Evolutionary conservation across 768 basidiomycete species (phyloP).

Genomic region (Lenzites betulinus): DNA sequence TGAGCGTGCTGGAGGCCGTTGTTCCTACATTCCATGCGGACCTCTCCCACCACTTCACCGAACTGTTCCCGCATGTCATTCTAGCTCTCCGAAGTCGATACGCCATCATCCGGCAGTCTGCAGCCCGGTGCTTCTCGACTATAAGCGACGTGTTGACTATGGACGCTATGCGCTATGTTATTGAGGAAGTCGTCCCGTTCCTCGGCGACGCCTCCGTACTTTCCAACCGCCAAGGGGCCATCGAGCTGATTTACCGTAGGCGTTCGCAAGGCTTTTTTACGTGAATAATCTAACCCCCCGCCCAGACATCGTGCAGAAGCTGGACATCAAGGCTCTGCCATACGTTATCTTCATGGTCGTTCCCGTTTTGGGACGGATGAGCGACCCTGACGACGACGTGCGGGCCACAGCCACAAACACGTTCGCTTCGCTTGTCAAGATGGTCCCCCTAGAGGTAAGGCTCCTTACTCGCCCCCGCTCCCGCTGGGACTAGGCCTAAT

Average conservation of each 20-base stretch:
- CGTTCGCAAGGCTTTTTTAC: slow-evolving; percentile 22
- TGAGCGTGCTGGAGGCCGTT: slow-evolving; percentile 86
- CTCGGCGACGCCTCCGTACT: slow-evolving; percentile 77
- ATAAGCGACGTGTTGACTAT: slow-evolving; percentile 84
- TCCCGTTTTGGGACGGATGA: slow-evolving; percentile 96
- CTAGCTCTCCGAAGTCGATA: slow-evolving; percentile 82
- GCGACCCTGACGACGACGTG: slow-evolving; percentile 88
- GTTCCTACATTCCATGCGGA: slow-evolving; percentile 71
- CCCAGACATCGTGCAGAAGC: slow-evolving; percentile 84
- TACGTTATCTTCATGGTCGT: slow-evolving; percentile 98
- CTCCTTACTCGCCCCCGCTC: neutral
- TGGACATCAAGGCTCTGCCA: slow-evolving; percentile 93
- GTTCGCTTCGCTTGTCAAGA: slow-evolving; percentile 95
- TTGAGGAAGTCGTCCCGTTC: slow-evolving; percentile 79
- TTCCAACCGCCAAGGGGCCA: slow-evolving; percentile 83
- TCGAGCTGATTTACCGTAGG: slow-evolving; percentile 91
- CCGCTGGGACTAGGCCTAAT: neutral
- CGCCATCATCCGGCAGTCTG: slow-evolving; percentile 87
- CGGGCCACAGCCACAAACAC: slow-evolving; percentile 95
- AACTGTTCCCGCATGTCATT: slow-evolving; percentile 76
- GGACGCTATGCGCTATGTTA: slow-evolving; percentile 87
- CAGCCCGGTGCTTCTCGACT: slow-evolving; percentile 84
- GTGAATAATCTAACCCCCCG: slow-evolving; percentile 12
- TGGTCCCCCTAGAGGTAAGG: slow-evolving; percentile 95
- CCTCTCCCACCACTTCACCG: slow-evolving; percentile 67